A percentile compares a stretch with the other conserved stretches of the same genome.
Evolutionary conservation across 108 stramenopile genomes (phyloP).

Genomic region (Pseudonitzschia pungens): DNA sequence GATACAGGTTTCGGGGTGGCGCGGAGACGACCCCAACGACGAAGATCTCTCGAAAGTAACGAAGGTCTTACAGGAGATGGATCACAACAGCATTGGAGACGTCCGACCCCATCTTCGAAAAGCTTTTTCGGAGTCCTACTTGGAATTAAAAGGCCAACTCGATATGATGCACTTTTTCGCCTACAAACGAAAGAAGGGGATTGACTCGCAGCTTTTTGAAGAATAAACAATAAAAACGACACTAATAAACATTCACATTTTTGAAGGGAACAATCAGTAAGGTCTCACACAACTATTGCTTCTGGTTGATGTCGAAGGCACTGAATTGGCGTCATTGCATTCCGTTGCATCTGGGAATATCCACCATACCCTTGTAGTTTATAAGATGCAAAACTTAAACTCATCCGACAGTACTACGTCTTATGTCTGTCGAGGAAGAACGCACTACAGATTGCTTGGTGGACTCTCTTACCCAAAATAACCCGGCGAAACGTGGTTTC

Average conservation of each 20-base stretch:
- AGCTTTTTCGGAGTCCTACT: background rate
- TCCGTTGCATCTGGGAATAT: no score
- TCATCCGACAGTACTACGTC: no score
- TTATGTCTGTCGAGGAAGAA: no score
- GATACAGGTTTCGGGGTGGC: background rate
- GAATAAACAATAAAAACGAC: background rate
- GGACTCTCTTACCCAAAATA: no score
- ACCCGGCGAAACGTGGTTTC: no score
- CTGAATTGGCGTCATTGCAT: no score
- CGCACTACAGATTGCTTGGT: no score
- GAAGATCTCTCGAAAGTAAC: background rate
- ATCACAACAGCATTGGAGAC: background rate
- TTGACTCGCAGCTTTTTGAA: background rate
- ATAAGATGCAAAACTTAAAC: no score
- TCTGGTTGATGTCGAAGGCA: no score
- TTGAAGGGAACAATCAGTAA: background rate
- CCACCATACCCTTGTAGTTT: no score
- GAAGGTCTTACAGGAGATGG: background rate
- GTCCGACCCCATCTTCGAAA: constrained; percentile 10
- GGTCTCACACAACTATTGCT: no score
- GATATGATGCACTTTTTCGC: constrained; percentile 9
- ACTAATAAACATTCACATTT: background rate
- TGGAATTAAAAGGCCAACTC: background rate
- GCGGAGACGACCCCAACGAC: constrained; percentile 2
- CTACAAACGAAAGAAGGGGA: background rate